Evolutionary conservation across 495 filamentous ascomycete genomes (phyloP).

Genomic region (Aspergillus mulundensis): DNA sequence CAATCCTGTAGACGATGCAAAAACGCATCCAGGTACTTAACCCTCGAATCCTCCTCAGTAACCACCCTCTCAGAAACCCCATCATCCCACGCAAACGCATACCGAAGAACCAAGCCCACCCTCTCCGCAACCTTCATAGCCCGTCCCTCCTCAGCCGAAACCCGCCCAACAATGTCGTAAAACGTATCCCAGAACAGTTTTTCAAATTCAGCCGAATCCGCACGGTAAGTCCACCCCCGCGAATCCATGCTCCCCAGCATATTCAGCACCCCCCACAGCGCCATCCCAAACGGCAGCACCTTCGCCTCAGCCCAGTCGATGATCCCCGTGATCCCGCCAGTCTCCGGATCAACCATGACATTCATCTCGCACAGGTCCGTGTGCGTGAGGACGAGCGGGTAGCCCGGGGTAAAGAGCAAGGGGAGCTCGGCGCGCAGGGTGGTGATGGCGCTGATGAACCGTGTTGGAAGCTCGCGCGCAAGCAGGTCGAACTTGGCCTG

Average conservation of each 20-base stretch:
- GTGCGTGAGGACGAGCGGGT: conserved; percentile 43
- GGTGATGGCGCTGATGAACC: conserved; percentile 10
- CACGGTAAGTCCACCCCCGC: conserved; percentile 35
- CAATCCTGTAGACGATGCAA: too few relatives aligned
- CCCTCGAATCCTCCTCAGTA: too few relatives aligned
- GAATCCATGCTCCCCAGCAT: conserved; percentile 34
- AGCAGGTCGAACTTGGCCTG: conserved; percentile 18
- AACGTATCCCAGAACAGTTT: conserved; percentile 27
- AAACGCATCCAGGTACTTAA: too few relatives aligned
- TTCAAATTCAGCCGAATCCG: conserved; percentile 17
- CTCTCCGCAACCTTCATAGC: too few relatives aligned
- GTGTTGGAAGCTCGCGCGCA: conserved; percentile 12
- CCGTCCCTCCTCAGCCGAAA: too few relatives aligned
- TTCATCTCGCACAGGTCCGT: conserved; percentile 45
- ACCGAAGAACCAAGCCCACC: too few relatives aligned
- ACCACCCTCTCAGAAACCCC: too few relatives aligned
- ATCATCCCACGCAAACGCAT: too few relatives aligned
- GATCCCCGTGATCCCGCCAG: conserved; percentile 39
- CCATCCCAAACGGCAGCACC: conserved; percentile 41
- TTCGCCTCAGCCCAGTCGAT: conserved; percentile 46
- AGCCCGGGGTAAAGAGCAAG: conserved; percentile 25
- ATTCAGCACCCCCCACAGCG: conserved; percentile 40
- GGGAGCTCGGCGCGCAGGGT: conserved; percentile 23
- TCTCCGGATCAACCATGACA: conserved; percentile 36
- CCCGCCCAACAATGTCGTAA: too few relatives aligned